A percentile compares a stretch with the other conserved stretches of the same genome.
Conservation (phyloP, 140 eudicot genomes). For the Erigeron philadelphicus region DNA sequence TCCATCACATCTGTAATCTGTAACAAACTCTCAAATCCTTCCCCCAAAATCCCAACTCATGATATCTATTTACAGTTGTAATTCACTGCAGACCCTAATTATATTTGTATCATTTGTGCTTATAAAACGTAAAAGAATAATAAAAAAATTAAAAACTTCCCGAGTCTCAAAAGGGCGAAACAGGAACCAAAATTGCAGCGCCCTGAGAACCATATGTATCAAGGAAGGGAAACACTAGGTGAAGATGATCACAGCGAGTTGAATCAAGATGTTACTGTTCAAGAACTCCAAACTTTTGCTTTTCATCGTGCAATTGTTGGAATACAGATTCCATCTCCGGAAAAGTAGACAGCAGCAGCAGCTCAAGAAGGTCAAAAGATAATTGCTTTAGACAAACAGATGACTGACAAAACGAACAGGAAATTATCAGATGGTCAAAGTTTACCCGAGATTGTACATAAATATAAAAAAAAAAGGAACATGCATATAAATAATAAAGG, state of each 20-base stretch:
- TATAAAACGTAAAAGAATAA: not conserved
- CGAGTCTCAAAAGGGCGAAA: conserved; percentile 11
- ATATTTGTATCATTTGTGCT: conserved; percentile 9
- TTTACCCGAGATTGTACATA: not conserved
- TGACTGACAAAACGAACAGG: conserved; percentile 46
- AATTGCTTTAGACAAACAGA: conserved; percentile 80
- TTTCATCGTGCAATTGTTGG: conserved; percentile 63
- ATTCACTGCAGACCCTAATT: conserved; percentile 24
- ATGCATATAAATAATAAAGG: too few species aligned
- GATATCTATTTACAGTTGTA: conserved; percentile 32
- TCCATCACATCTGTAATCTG: conserved; percentile 25
- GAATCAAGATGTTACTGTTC: conserved; percentile 28
- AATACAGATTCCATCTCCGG: conserved; percentile 76
- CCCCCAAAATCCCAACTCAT: conserved; percentile 15
- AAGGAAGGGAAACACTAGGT: conserved; percentile 7
- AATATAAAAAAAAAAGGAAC: not conserved
- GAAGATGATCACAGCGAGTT: conserved; percentile 26
- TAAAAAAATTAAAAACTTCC: not conserved
- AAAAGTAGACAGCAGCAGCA: conserved; percentile 64
- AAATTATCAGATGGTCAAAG: not conserved
- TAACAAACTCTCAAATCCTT: conserved; percentile 22
- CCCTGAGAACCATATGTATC: conserved; percentile 21
- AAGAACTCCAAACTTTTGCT: conserved; percentile 66
- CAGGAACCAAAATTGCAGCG: conserved; percentile 19
- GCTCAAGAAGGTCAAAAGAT: conserved; percentile 66